Evolutionary conservation across 2,329 filamentous ascomycete species (phyloP).

Genomic region (Cercospora zeae-maydis): DNA sequence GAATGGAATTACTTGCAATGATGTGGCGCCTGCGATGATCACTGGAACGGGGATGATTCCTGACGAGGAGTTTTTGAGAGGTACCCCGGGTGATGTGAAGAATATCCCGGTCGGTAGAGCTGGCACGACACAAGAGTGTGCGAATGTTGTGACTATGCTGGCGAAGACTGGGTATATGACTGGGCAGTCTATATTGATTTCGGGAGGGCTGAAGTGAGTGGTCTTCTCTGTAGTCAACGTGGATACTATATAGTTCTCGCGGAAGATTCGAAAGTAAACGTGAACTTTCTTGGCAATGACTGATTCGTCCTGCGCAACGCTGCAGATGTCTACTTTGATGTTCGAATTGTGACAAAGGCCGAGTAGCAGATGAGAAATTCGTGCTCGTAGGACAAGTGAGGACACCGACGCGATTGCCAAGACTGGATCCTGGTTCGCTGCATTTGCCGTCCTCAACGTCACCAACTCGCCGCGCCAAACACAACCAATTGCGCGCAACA

Average conservation of each 20-base stretch:
- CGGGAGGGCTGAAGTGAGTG: slow-evolving; percentile 32
- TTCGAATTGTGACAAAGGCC: not conserved
- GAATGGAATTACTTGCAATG: slow-evolving; percentile 63
- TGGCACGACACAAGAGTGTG: slow-evolving; percentile 57
- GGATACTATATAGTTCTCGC: too few species aligned
- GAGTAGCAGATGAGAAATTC: not conserved
- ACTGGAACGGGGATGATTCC: slow-evolving; percentile 57
- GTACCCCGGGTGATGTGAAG: slow-evolving; percentile 53
- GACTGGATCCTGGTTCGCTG: not conserved
- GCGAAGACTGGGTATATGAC: slow-evolving; percentile 56
- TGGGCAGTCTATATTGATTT: slow-evolving; percentile 32
- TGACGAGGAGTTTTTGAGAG: slow-evolving; percentile 46
- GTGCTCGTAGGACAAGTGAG: not conserved
- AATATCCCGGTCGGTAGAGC: slow-evolving; percentile 59
- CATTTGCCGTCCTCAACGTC: slow-evolving; percentile 4
- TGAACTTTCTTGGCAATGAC: not conserved
- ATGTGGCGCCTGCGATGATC: slow-evolving; percentile 68
- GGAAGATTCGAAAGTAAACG: not conserved
- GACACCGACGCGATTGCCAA: not conserved
- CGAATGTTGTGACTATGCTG: slow-evolving; percentile 59
- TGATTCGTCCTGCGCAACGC: not conserved
- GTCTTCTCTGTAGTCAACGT: not conserved
- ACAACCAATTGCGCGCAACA: not conserved
- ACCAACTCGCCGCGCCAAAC: not conserved
- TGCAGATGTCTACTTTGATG: not conserved